Conservation (phyloP, 2,329 filamentous ascomycete genomes). For the Parastagonospora nodorum region DNA sequence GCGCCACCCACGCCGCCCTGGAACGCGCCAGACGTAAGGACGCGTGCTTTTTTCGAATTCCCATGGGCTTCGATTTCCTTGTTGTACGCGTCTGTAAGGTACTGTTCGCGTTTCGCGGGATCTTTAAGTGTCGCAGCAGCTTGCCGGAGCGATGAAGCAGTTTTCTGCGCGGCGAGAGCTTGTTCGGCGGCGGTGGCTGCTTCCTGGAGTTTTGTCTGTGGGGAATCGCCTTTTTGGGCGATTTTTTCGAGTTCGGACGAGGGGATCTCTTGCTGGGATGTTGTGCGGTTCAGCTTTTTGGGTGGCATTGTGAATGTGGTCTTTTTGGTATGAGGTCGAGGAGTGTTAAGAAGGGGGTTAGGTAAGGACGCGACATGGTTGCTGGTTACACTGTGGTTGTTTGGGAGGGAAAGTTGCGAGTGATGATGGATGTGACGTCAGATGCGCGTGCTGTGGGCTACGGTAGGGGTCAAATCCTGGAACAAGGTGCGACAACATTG, state of each 20-base stretch:
- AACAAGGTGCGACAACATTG: too few species aligned
- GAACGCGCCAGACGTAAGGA: slow-evolving; percentile 45
- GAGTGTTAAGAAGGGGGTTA: too few species aligned
- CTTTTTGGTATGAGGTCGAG: too few species aligned
- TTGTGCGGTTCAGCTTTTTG: slow-evolving; percentile 16
- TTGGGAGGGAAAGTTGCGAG: too few species aligned
- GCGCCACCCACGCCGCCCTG: slow-evolving; percentile 50
- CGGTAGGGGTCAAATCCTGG: not conserved
- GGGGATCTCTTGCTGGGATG: slow-evolving; percentile 7
- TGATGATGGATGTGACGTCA: too few species aligned
- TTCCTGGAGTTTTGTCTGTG: slow-evolving; percentile 35
- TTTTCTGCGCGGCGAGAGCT: slow-evolving; percentile 32
- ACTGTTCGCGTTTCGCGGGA: slow-evolving; percentile 40
- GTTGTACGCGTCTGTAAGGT: slow-evolving; percentile 41
- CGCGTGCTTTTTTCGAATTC: slow-evolving; percentile 40
- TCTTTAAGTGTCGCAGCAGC: slow-evolving; percentile 35
- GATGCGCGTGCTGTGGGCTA: not conserved
- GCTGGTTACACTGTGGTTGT: too few species aligned
- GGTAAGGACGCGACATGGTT: too few species aligned
- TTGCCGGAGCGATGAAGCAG: slow-evolving; percentile 32
- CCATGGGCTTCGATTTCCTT: slow-evolving; percentile 43
- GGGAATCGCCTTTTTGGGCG: slow-evolving; percentile 19
- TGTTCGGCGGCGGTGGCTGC: slow-evolving; percentile 37
- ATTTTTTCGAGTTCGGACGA: slow-evolving; percentile 26
- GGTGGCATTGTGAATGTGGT: slow-evolving; percentile 12